Percentiles rank a stretch among this genome's conserved stretches.
Conservation (phyloP, 78 protist genomes). For the Paratrimastix pyriformis region DNA sequence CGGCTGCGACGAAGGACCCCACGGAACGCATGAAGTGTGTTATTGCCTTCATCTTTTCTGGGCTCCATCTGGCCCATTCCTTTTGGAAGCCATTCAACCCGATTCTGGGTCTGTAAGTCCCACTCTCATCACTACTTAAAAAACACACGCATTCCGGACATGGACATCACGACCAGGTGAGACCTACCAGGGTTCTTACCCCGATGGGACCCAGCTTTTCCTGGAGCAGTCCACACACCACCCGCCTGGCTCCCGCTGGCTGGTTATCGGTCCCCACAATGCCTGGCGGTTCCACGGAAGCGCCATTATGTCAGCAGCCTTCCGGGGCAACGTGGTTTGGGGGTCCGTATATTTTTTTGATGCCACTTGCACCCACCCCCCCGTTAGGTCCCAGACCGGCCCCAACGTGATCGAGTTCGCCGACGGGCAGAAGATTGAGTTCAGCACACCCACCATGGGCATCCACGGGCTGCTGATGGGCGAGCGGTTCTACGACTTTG, state of each 20-base stretch:
- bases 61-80: slow-evolving; percentile 32
- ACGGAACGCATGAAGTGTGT: slow-evolving; percentile 33
- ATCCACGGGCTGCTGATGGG: not conserved
- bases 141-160: too few relatives aligned
- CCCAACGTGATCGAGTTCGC: not conserved
- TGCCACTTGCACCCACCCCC: too few relatives aligned
- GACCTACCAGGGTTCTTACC: slow-evolving; percentile 46
- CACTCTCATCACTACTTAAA: too few relatives aligned
- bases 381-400: slow-evolving; percentile 1
- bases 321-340: too few relatives aligned
- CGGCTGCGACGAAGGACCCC: slow-evolving; percentile 32
- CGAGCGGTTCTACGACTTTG: not conserved
- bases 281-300: too few relatives aligned
- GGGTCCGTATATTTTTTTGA: too few relatives aligned
- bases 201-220: slow-evolving; percentile 41
- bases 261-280: slow-evolving; percentile 25
- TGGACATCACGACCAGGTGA: too few relatives aligned
- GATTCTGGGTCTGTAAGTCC: too few relatives aligned
- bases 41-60: slow-evolving; percentile 35
- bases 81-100: slow-evolving; percentile 69
- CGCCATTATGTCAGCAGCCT: too few relatives aligned
- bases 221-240: slow-evolving; percentile 62
- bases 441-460: not conserved
- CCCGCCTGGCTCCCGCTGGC: slow-evolving; percentile 57
- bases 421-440: not conserved